phyloP scores from a whole-genome alignment of 495 filamentous ascomycete species.

The Penicillium herquei region DNA sequence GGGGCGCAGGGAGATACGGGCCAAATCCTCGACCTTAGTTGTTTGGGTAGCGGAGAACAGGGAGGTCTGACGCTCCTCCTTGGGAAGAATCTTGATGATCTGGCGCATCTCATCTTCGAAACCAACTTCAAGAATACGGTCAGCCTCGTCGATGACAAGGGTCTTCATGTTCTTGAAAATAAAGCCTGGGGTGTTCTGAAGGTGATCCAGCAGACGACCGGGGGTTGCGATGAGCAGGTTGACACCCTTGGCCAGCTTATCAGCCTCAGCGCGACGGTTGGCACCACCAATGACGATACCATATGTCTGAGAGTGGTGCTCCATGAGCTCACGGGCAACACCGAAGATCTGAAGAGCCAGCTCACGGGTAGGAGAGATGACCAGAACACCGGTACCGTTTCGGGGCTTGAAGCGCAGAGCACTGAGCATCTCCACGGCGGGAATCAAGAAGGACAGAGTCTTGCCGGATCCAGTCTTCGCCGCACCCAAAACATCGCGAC shows the following conservation, averaged over 20 bases:
- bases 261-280: constrained; percentile 85
- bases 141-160: constrained; percentile 85
- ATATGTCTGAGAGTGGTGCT: constrained; percentile 84
- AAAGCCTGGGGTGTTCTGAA: constrained; percentile 90
- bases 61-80: constrained; percentile 88
- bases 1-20: constrained; percentile 85
- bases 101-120: constrained; percentile 99
- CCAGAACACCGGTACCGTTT: constrained; percentile 78
- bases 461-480: constrained; percentile 98
- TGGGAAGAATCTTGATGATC: constrained; percentile 92
- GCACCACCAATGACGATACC: constrained; percentile 96
- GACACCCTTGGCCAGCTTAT: constrained; percentile 91
- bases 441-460: constrained; percentile 92
- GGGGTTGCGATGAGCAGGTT: constrained; percentile 94
- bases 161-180: constrained; percentile 91
- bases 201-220: constrained; percentile 87
- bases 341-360: constrained; percentile 95
- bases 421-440: constrained; percentile 90
- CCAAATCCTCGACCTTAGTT: constrained; percentile 96
- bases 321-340: constrained; percentile 89
- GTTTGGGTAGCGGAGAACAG: constrained; percentile 98
- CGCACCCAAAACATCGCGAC: constrained; percentile 90
- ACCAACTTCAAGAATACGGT: constrained; percentile 91
- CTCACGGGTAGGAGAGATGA: constrained; percentile 71
- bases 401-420: constrained; percentile 84